phyloP scores from a whole-genome alignment of 495 filamentous ascomycete genomes.

The Aspergillus avenaceus region DNA sequence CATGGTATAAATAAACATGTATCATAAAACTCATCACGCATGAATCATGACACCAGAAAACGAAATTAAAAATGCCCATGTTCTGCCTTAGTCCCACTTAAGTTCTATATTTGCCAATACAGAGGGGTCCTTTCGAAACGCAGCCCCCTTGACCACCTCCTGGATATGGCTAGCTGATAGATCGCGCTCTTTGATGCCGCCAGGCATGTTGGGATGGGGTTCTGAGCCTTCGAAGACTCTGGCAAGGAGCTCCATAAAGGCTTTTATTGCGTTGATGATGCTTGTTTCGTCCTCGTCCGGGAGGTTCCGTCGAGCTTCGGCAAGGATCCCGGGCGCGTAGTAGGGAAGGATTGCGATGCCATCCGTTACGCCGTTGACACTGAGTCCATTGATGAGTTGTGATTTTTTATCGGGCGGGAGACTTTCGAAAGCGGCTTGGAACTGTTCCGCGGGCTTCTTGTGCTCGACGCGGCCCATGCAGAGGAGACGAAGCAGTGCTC shows the following conservation, averaged over 20 bases:
- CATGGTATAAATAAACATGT: too few relatives aligned
- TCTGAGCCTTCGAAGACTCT: constrained; percentile 10
- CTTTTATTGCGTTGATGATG: background rate
- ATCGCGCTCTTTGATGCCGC: constrained; percentile 13
- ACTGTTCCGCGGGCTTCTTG: constrained; percentile 8
- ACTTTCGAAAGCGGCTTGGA: constrained; percentile 8
- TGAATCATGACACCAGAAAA: too few relatives aligned
- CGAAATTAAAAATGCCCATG: too few relatives aligned
- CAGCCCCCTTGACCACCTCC: constrained; percentile 7
- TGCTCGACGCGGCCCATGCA: constrained; percentile 20
- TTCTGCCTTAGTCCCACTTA: too few relatives aligned
- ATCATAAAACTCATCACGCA: too few relatives aligned
- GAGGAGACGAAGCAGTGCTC: constrained; percentile 22
- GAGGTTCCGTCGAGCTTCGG: constrained; percentile 4
- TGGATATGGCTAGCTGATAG: constrained; percentile 13
- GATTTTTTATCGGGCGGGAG: background rate
- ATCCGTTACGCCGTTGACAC: constrained; percentile 20
- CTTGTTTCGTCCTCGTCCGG: background rate
- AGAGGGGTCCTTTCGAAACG: constrained; percentile 8
- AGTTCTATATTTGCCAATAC: too few relatives aligned
- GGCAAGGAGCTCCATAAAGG: constrained; percentile 20
- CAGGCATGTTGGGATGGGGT: constrained; percentile 1
- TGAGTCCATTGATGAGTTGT: constrained; percentile 15
- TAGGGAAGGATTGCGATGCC: constrained; percentile 20
- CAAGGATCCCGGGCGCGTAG: constrained; percentile 20